Conservation (phyloP, 2,329 filamentous ascomycete species). For the Penicillium psychrosexuale region DNA sequence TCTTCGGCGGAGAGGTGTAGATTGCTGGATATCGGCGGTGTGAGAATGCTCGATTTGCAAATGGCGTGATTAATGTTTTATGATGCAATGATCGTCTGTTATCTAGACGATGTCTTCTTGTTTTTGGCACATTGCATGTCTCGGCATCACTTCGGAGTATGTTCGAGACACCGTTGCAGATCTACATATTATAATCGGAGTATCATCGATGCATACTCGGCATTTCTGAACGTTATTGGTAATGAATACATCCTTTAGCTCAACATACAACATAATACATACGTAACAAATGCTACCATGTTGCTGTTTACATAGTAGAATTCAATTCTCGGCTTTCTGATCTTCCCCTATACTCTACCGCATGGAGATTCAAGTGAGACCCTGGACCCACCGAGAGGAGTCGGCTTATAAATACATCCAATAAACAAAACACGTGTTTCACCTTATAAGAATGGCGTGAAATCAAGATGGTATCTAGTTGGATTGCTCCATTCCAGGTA, state of each 20-base stretch:
- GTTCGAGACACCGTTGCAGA: slow-evolving; percentile 1
- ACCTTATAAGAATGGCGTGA: not conserved
- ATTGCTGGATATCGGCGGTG: slow-evolving; percentile 29
- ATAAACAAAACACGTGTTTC: not conserved
- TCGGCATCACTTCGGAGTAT: not conserved
- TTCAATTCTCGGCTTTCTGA: not conserved
- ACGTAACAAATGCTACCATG: not conserved
- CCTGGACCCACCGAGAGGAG: slow-evolving; percentile 19
- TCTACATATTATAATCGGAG: slow-evolving; percentile 7
- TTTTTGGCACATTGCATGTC: not conserved
- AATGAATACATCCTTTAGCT: not conserved
- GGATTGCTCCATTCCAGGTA: not conserved
- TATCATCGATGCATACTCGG: not conserved
- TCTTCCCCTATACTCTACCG: not conserved
- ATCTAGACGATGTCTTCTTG: not conserved
- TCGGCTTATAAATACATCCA: not conserved
- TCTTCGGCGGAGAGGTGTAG: slow-evolving; percentile 32
- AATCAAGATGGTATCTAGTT: not conserved
- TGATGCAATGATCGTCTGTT: slow-evolving; percentile 1
- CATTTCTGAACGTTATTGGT: not conserved
- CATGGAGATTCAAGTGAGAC: slow-evolving; percentile 6
- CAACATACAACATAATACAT: not conserved
- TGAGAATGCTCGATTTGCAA: slow-evolving; percentile 4
- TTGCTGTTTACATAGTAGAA: not conserved
- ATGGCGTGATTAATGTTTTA: slow-evolving; percentile 1